These are phyloP conservation scores for Phoenix dactylifera DNA, from an alignment of 176 grass and related monocot genomes.

Conservation along the genomic window DNA sequence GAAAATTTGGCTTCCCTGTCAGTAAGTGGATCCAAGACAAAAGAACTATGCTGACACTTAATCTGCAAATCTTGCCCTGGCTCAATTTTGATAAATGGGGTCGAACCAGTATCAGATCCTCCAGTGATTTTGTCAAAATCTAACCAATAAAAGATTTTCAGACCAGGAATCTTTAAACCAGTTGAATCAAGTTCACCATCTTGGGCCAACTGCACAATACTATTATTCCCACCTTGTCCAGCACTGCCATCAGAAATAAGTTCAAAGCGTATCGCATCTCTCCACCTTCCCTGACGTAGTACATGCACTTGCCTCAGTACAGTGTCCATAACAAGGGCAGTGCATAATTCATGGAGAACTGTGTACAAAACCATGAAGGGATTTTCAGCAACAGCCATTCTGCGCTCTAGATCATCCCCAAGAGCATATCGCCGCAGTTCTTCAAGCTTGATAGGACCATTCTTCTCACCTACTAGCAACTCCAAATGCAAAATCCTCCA, in stretches of 20 bases:
- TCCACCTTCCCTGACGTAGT: slow-evolving; percentile 77
- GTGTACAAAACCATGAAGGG: slow-evolving; percentile 63
- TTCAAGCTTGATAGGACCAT: slow-evolving; percentile 63
- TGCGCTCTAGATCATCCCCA: slow-evolving; percentile 95
- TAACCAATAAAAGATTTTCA: slow-evolving; percentile 83
- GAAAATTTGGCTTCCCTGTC: slow-evolving; percentile 83
- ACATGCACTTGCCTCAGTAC: slow-evolving; percentile 61
- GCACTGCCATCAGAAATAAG: slow-evolving; percentile 42
- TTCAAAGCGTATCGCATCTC: slow-evolving; percentile 84
- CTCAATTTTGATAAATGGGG: slow-evolving; percentile 88
- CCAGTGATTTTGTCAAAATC: slow-evolving; percentile 43
- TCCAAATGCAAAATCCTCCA: slow-evolving; percentile 94
- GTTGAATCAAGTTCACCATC: slow-evolving; percentile 62
- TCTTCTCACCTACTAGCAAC: slow-evolving; percentile 90
- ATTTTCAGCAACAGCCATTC: slow-evolving; percentile 80
- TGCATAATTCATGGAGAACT: slow-evolving; percentile 80
- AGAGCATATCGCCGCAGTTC: slow-evolving; percentile 66
- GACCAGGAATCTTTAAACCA: slow-evolving; percentile 57
- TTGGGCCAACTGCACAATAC: slow-evolving; percentile 43
- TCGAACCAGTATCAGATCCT: slow-evolving; percentile 46
- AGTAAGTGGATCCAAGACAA: slow-evolving; percentile 74
- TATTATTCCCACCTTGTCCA: slow-evolving; percentile 41
- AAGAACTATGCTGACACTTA: slow-evolving; percentile 78
- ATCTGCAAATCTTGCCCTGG: slow-evolving; percentile 64
- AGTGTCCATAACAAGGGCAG: slow-evolving; percentile 89